Conservation (phyloP, 371 early-diverging fungal species). For the Lichtheimia ramosa region DNA sequence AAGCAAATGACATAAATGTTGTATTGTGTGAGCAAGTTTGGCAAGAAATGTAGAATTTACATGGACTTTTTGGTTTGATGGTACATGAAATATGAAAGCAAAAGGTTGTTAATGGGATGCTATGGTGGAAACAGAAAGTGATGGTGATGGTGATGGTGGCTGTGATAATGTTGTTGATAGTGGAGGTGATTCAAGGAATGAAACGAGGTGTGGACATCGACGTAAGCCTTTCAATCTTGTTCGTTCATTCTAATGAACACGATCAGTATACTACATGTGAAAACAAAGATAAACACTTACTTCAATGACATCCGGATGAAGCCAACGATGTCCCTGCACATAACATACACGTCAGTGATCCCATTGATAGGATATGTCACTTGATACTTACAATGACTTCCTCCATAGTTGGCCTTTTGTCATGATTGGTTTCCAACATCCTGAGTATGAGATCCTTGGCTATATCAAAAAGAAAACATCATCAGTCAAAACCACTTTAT, state of each 20-base stretch:
- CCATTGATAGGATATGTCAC: not conserved
- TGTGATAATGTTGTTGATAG: too few relatives aligned
- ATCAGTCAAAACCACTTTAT: not conserved
- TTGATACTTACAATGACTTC: conserved; percentile 17
- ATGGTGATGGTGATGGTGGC: too few relatives aligned
- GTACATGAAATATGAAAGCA: too few relatives aligned
- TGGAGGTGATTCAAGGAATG: not conserved
- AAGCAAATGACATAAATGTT: too few relatives aligned
- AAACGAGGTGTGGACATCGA: not conserved
- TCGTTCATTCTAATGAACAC: not conserved
- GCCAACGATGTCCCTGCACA: conserved; percentile 25
- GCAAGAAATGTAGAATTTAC: too few relatives aligned
- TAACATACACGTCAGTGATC: not conserved
- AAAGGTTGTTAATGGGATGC: too few relatives aligned
- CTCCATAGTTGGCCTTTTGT: conserved; percentile 10
- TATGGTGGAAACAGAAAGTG: too few relatives aligned
- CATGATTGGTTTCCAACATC: conserved; percentile 9
- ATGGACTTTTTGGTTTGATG: too few relatives aligned
- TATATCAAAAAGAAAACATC: not conserved
- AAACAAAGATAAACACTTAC: conserved; percentile 1
- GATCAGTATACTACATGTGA: not conserved
- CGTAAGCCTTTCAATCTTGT: conserved; percentile 1
- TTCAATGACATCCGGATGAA: conserved; percentile 13
- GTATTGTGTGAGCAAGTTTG: too few relatives aligned
- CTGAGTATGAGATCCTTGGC: conserved; percentile 14